Evolutionary conservation across 768 basidiomycete species (phyloP).

Genomic region (Hericium erinaceus): DNA sequence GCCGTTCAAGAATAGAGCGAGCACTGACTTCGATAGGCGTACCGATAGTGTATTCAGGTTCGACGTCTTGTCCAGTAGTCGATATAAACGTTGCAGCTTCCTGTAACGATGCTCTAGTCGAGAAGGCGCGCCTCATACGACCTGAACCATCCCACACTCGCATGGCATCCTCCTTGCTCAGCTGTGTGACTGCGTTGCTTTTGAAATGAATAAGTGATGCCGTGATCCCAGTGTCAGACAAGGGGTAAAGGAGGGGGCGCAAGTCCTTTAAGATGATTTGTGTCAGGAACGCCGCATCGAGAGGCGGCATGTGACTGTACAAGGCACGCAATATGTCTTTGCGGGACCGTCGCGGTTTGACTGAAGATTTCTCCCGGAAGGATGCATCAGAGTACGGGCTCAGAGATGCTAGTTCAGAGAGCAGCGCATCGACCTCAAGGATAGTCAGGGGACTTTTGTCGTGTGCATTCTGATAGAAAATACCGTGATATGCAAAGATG

Average conservation of each 20-base stretch:
- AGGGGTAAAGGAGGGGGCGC: conserved; percentile 67
- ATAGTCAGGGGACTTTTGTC: conserved; percentile 31
- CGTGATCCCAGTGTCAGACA: conserved; percentile 41
- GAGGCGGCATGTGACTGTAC: conserved; percentile 50
- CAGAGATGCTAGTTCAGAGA: conserved; percentile 66
- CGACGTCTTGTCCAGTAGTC: conserved; percentile 20
- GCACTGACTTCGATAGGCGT: conserved; percentile 48
- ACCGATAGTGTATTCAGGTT: conserved; percentile 40
- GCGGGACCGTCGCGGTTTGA: conserved; percentile 24
- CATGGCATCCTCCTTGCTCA: conserved; percentile 62
- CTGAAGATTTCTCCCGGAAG: conserved; percentile 29
- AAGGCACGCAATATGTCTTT: conserved; percentile 41
- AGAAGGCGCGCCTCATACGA: conserved; percentile 44
- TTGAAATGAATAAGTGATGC: conserved; percentile 48
- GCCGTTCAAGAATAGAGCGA: not conserved
- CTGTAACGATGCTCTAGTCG: conserved; percentile 47
- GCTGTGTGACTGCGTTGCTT: conserved; percentile 39
- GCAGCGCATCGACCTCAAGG: conserved; percentile 49
- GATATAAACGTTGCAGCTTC: conserved; percentile 38
- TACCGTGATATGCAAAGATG: not conserved
- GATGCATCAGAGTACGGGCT: conserved; percentile 50
- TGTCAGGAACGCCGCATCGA: conserved; percentile 59
- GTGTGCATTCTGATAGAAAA: conserved; percentile 13
- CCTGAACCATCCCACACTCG: conserved; percentile 56
- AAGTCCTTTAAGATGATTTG: conserved; percentile 89